Percentiles rank a stretch among this genome's conserved stretches.
Evolutionary conservation across 2,329 filamentous ascomycete genomes (phyloP).

Genomic region (Diaporthe humulicola): DNA sequence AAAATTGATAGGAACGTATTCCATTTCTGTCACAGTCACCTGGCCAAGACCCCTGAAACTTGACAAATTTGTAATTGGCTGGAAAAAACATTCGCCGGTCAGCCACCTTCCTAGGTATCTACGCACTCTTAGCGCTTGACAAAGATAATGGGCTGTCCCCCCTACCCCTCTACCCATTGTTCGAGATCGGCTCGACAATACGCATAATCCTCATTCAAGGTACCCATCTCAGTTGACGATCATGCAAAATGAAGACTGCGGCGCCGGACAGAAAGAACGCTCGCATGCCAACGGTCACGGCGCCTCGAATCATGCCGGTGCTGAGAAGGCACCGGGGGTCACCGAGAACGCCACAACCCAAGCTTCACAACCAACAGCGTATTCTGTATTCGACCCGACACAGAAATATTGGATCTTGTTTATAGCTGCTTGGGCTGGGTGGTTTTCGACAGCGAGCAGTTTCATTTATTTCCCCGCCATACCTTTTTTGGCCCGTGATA

Average conservation of each 20-base stretch:
- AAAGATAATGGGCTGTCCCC: not conserved
- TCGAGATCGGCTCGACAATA: not conserved
- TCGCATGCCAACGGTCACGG: not conserved
- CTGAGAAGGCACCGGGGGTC: not conserved
- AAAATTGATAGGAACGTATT: not conserved
- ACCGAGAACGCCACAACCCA: not conserved
- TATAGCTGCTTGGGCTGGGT: constrained; percentile 16
- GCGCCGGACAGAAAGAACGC: not conserved
- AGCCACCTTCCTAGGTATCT: not conserved
- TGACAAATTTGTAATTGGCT: not conserved
- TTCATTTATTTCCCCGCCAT: constrained; percentile 28
- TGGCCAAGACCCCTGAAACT: not conserved
- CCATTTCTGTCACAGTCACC: not conserved
- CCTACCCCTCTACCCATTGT: not conserved
- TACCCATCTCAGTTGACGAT: not conserved
- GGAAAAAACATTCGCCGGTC: constrained; percentile 2
- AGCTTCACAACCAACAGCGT: not conserved
- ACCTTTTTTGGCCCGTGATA: constrained; percentile 1
- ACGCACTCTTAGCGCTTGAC: not conserved
- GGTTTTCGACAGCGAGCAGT: constrained; percentile 28
- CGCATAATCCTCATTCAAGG: not conserved
- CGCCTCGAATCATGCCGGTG: not conserved
- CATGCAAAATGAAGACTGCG: not conserved
- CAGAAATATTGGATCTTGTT: constrained; percentile 13
- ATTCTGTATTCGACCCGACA: not conserved